These are phyloP conservation scores for Ramularia endophylla DNA, from an alignment of 2,329 filamentous ascomycete genomes.

Conservation along the genomic window DNA sequence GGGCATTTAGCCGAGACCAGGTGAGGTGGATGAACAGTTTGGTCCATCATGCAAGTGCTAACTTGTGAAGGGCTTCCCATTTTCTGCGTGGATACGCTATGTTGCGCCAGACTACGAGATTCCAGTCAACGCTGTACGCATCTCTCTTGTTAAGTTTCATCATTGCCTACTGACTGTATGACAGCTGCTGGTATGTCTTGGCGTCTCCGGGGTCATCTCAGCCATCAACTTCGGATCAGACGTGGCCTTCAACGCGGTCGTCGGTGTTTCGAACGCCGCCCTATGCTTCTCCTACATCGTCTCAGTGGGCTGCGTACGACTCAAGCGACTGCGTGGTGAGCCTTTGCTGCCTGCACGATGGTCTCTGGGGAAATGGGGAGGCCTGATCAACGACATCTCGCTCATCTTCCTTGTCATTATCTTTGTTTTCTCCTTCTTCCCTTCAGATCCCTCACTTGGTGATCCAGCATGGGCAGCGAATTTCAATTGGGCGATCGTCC, in stretches of 20 bases:
- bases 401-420: constrained; percentile 26
- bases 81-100: constrained; percentile 29
- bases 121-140: constrained; percentile 28
- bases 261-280: constrained; percentile 34
- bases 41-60: background rate
- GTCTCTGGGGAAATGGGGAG: constrained; percentile 30
- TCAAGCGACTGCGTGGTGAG: constrained; percentile 28
- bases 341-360: constrained; percentile 28
- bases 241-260: constrained; percentile 37
- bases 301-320: constrained; percentile 28
- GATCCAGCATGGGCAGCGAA: constrained; percentile 20
- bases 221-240: constrained; percentile 39
- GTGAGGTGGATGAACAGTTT: constrained; percentile 6
- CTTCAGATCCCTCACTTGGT: constrained; percentile 16
- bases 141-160: too few relatives aligned
- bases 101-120: constrained; percentile 28
- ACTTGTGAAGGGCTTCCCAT: constrained; percentile 27
- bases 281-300: constrained; percentile 31
- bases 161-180: constrained; percentile 6
- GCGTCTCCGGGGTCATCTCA: constrained; percentile 30
- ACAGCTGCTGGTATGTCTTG: constrained; percentile 25
- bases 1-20: constrained; percentile 30
- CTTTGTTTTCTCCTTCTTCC: constrained; percentile 33
- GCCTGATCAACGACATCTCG: constrained; percentile 29
- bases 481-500: constrained; percentile 31